Evolutionary conservation across 2,329 filamentous ascomycete species (phyloP).

Genomic region (Aspergillus hiratsukae): DNA sequence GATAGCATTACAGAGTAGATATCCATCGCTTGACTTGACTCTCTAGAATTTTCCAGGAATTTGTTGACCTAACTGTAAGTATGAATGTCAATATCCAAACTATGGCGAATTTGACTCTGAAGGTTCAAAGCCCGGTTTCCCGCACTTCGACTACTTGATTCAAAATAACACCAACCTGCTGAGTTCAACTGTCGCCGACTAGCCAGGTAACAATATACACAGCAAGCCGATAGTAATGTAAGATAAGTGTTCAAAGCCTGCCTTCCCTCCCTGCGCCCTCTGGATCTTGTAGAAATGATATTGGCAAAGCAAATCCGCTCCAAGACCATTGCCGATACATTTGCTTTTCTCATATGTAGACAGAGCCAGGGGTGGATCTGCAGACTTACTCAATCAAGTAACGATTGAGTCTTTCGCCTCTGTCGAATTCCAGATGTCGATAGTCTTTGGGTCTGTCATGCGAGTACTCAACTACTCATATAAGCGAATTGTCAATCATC

Average conservation of each 20-base stretch:
- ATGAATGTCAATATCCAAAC: background rate
- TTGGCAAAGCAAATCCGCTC: no score
- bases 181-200: no score
- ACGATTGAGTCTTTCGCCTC: background rate
- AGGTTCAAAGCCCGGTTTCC: background rate
- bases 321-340: background rate
- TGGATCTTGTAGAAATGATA: no score
- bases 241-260: no score
- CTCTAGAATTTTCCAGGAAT: background rate
- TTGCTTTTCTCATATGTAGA: background rate
- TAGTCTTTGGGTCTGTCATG: background rate
- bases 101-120: no score
- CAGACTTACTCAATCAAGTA: background rate
- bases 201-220: no score
- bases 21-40: no score
- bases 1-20: background rate
- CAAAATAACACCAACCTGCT: no score
- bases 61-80: background rate
- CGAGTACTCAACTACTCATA: background rate
- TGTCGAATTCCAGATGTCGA: background rate
- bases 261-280: no score
- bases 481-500: background rate
- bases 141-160: no score
- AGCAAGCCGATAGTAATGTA: no score
- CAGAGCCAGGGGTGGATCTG: background rate